phyloP scores from a whole-genome alignment of 495 filamentous ascomycete genomes.

The Xylaria flabelliformis region DNA sequence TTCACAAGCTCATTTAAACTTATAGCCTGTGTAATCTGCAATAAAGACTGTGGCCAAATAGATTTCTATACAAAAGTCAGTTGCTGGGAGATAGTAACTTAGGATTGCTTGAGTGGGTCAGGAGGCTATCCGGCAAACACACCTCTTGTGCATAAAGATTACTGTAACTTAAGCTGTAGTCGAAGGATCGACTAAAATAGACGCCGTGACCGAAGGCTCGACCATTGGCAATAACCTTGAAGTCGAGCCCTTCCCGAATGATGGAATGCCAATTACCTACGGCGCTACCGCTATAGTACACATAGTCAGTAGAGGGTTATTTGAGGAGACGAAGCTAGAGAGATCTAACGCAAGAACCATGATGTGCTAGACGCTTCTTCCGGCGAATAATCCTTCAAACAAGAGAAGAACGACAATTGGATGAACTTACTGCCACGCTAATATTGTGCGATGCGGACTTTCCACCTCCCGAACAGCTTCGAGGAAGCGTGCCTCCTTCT shows the following conservation, averaged over 20 bases:
- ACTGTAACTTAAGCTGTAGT: conserved; percentile 65
- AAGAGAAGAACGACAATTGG: conserved; percentile 52
- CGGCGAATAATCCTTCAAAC: not conserved
- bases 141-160: not conserved
- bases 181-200: conserved; percentile 71
- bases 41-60: conserved; percentile 70
- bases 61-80: not conserved
- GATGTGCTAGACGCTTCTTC: not conserved
- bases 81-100: not conserved
- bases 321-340: not conserved
- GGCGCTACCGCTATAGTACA: conserved; percentile 61
- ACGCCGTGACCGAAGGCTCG: conserved; percentile 80
- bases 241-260: conserved; percentile 81
- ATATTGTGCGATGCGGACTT: conserved; percentile 28
- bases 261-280: conserved; percentile 90
- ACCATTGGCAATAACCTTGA: conserved; percentile 64
- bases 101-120: not conserved
- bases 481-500: conserved; percentile 86
- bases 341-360: not conserved
- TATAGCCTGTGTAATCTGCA: conserved; percentile 66
- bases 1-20: conserved; percentile 91
- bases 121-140: not conserved
- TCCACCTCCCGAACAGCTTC: conserved; percentile 62
- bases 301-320: not conserved
- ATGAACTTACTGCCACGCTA: conserved; percentile 48